Base-by-base conservation (phyloP, 805 yeast genomes). In the Ogataea ganodermae region DNA sequence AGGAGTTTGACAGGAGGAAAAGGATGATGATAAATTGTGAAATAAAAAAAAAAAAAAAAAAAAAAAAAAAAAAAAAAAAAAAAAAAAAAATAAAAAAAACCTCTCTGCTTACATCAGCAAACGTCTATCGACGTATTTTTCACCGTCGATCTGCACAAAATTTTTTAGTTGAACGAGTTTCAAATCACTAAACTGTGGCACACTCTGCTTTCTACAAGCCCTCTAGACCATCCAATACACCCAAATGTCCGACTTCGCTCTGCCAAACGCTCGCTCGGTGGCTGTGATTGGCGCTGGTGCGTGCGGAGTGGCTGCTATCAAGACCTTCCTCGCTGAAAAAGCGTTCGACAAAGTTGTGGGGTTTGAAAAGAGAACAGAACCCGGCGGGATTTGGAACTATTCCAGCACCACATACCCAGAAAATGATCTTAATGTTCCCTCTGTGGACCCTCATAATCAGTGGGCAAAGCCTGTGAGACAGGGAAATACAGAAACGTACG, bases 351-450 rank as follows among this genome's bases (percentile, higher is more conserved):
- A 62, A 42, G 71, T 87, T 40, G 78, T 76, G 21, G 71, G 85
- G 4, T 86, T 74, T 59, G 96, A 87, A 53, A 70, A 76, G 39
- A 73, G 86, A 51, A 54, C 68, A 6, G 62, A 65, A n/a, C 61
- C 77, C n/a, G 96, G 96, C 12, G 96, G 96, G 0, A 68, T 88
- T 7, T 89, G 96, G 96, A 78, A 81, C 60, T 84, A 79, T 58
- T 73, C 70, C 46, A 70, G 61, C 45, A 68, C 36, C 40, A 52
- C 40, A 14, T 50, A 48, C 32, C 40, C 45, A 6, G 35, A 46
- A 2, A 36, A 40, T 21, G 44, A 46, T 4, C 20, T 45, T 18
- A 51, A 50, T 46, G 55, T 68, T 56, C 68, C 71, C 56, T 50
- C 72, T 2, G 53, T 52, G n/a, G 58, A 64, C 28, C 65, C 71